Evolutionary conservation across 441 rosid species (phyloP), one percentile per base, ranked within the genome.

Genomic region (Mallotus japonicus): DNA sequence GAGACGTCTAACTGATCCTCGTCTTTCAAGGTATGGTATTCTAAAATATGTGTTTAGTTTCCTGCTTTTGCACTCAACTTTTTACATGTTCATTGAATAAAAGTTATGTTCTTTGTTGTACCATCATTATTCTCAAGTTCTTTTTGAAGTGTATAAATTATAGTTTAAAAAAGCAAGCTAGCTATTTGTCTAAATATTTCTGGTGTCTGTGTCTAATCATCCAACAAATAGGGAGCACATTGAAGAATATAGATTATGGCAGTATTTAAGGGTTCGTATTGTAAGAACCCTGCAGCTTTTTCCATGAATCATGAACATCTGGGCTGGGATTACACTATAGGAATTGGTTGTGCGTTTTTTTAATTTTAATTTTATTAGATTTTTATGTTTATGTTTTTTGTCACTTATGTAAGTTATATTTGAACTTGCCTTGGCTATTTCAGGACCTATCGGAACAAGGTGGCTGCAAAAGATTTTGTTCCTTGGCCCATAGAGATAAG

Each of bases 401-500:
- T 64, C 34, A 69, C 32, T 28, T 28, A 28, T 28, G 32, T 28
- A 28, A 28, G 54, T 64, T 50, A 51, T 16, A 54, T 59, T 40
- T 67, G 3, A 42, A 20, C 49, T 62, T 77, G 37, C 62, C 63
- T 77, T 72, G 73, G 53, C 78, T 70, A 59, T 76, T 82, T 75
- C 90, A 93, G 98, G 98, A 82, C 87, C 80, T 95, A 92, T 37
- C 85, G 99, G 32, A 93, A 88, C 88, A 95, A 86, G 83, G 90
- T 87, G 73, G 97, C 95, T 40, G 68, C 91, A 53, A 69, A 72
- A 74, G 74, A 83, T 56, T 89, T 86, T 80, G 79, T 87, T 61
- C 98, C 98, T 57, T 95, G 97, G 98, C 99, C 99, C 42, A 89
- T 95, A 85, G 99, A 95, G 78, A 85, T 95, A 81, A 84, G 95